Percentiles rank a stretch among this genome's conserved stretches.
Conservation (phyloP, 257 asterid genomes). For the Solanum virginianum region DNA sequence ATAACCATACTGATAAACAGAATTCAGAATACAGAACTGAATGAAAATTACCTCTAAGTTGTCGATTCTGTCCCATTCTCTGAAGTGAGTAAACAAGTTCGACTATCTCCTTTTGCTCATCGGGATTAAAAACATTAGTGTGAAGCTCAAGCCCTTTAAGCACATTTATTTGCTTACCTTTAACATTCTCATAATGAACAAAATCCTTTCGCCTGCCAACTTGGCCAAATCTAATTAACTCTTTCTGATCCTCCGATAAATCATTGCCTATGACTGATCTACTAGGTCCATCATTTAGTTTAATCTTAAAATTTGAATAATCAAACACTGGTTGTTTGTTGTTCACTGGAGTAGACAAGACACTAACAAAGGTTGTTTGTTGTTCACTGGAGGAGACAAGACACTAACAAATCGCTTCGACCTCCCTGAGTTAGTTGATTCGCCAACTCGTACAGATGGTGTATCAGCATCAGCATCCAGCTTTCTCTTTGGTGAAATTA, state of each 20-base stretch:
- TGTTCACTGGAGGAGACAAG: neutral
- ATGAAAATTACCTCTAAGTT: constrained; percentile 36
- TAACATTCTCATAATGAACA: constrained; percentile 31
- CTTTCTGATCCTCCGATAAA: constrained; percentile 49
- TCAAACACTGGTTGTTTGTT: neutral
- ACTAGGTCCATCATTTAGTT: neutral
- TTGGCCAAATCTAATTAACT: constrained; percentile 27
- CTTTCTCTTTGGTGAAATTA: neutral
- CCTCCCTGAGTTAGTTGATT: neutral
- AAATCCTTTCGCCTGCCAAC: constrained; percentile 54
- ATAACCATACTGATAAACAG: neutral
- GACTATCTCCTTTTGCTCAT: constrained; percentile 67
- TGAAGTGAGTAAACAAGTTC: constrained; percentile 35
- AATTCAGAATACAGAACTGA: neutral
- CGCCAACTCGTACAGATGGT: neutral
- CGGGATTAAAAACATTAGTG: constrained; percentile 52
- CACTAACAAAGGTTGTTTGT: neutral
- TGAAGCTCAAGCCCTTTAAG: constrained; percentile 72
- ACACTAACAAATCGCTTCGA: neutral
- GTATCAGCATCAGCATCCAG: neutral
- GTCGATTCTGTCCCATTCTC: constrained; percentile 42
- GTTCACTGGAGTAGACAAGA: neutral
- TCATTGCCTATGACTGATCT: neutral
- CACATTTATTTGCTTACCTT: constrained; percentile 36
- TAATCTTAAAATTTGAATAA: neutral